phyloP scores from a whole-genome alignment of 306 rosid species.

The Herpetospermum pedunculosum region DNA sequence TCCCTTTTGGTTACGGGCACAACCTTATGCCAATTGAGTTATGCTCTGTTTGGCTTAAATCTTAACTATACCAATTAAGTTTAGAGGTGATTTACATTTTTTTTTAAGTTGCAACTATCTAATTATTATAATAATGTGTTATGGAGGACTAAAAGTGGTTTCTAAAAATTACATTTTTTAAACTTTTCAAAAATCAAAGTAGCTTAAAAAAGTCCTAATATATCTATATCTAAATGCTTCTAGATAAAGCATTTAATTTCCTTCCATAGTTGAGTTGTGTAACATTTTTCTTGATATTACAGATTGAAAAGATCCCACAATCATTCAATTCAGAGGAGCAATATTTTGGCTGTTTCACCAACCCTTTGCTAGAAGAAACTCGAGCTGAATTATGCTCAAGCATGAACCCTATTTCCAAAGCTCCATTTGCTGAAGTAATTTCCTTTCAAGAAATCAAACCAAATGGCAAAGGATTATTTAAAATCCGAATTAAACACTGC shows the following conservation, averaged over 20 bases:
- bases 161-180: no score
- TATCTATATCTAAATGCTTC: background rate
- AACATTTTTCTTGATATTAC: background rate
- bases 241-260: no score
- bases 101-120: no score
- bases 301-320: conserved; percentile 40
- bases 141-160: no score
- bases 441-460: background rate
- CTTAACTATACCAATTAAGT: no score
- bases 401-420: conserved; percentile 31
- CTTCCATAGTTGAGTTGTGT: background rate
- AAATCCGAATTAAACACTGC: background rate
- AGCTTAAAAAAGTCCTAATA: no score
- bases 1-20: no score
- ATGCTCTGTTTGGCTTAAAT: no score
- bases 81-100: no score
- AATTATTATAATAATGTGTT: no score
- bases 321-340: conserved; percentile 26
- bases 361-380: conserved; percentile 64
- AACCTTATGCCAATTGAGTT: no score
- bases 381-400: conserved; percentile 37
- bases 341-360: conserved; percentile 30
- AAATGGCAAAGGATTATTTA: background rate
- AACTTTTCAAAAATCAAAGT: no score
- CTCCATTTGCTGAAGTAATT: conserved; percentile 38